Evolutionary conservation across 495 filamentous ascomycete genomes (phyloP), one percentile per base, ranked within the genome.

Genomic region (Talaromyces nanjingensis): DNA sequence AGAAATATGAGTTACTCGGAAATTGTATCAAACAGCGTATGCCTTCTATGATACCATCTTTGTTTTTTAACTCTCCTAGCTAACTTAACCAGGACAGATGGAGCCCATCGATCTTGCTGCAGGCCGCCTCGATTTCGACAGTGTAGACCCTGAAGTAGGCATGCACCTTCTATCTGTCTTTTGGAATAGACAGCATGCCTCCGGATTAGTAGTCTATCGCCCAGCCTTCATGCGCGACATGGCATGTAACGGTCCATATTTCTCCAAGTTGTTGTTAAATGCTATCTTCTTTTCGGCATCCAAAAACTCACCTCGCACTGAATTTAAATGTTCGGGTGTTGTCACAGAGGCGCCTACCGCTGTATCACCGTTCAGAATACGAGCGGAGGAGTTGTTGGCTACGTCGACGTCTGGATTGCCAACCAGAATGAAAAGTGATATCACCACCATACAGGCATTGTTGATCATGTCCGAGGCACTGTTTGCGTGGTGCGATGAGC

Each of bases 391-490:
- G 11, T n/a, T 60, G 9, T 45, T 60, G 39, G 31, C 33, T 8
- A 24, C 12, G 22, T 27, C 33, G 3, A 22, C 16, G 0, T 59
- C 57, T 14, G 57, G 31, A 42, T 8, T 42, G 12, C 59, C 59
- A 6, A 27, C 37, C 22, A 47, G 24, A 47, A 45, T 47, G 59
- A 60, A 60, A 60, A 79, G 76, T 60, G 67, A 76, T 12, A 79
- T 83, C 39, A 74, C 79, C 0, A 82, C 77, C 1, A 71, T 81
- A 7, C 78, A 81, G 63, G 80, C 79, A 4, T 66, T 75, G 37
- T 67, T 76, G 18, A 71, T 75, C 11, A 79, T 79, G 75, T 71
- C 75, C 0, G 73, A 70, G 56, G 70, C 75, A 0, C 67, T 80
- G 0, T 78, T 80, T 33, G 68, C 75, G 5, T 66, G 67, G 39